Base-by-base conservation (phyloP, 192 early-diverging fungal genomes). In the Coemansia sp. region DNA sequence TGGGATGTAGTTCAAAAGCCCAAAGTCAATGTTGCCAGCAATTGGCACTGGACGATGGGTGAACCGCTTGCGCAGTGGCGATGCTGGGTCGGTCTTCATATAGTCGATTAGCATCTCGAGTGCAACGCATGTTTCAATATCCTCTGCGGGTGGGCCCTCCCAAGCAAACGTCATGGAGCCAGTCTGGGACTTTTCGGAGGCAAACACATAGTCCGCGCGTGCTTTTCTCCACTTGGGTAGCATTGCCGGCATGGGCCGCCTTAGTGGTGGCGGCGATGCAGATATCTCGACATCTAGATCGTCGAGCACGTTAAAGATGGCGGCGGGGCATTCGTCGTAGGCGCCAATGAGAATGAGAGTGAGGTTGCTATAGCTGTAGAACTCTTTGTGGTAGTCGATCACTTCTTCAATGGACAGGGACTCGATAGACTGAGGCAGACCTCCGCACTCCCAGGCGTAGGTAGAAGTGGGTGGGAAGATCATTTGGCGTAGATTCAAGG, bases 391-490 rank as follows among this genome's bases (percentile, higher is more conserved):
- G 76, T 96, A 96, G 38, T 74, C 77, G 4, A 76, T 77, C 57
- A 96, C 90, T 29, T 92, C 89, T 0, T 87, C 72, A 42, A 90
- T 93, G 37, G 86, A 90, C 65, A 96, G 82, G 15, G 86, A 82
- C 12, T 83, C 78, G 74, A 96, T 94, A 10, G 88, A 84, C 15
- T 77, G 73, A 0, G 94, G 95, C 39, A 89, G 73, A 7, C 94
- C 94, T 36, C 94, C 94, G 36, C 88, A 91, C 64, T 93, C 92
- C 66, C 85, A 89, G 23, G 89, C 83, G 60, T 95, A 96, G 8
- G 94, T 87, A 42, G 72, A 84, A n/a, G 72, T 68, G 44, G 63
- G 69, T 55, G 74, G 86, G 87, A 55, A 95, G 15, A 83, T 48
- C 70, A 67, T 41, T 42, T 65, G 66, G 14, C 67, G 74, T 59